Evolutionary conservation across 2,329 filamentous ascomycete genomes (phyloP), one percentile per base, ranked within the genome.

Genomic region (Stagonosporopsis cucurbitacearum): DNA sequence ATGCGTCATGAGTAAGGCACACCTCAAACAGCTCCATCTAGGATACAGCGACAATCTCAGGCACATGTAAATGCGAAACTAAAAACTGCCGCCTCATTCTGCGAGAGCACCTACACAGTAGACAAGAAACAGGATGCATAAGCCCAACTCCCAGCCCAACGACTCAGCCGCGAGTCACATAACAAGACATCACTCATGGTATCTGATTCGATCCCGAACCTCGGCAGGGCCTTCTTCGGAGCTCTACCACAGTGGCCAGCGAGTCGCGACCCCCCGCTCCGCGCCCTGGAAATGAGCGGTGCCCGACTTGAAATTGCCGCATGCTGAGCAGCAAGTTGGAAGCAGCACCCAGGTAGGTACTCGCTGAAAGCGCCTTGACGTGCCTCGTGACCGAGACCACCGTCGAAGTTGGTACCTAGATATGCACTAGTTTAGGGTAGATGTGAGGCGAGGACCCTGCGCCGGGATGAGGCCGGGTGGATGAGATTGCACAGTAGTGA

Each of bases 381-480:
- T 20, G 12, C 32, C 6, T 13, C 28, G 46, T 42, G 46, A 33
- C 36, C 32, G 7, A 11, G 32, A n/a, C 36, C 19, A 17, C 12
- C 20, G 3, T n/a, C 13, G 30, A 42, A 28, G 17, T 23, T 23
- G 28, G 25, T 35, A n/a, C n/a, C n/a, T n/a, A 53, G 42, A 53
- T 53, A 35, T 47, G 36, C 32, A 39, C 51, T 54, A 54, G 36
- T 5, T 19, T 54, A 54, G 44, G 37, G 39, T n/a, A 22, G 45
- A 33, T 39, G 30, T 19, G 20, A 17, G 33, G 19, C 32, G 23
- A 26, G 15, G 53, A 47, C 53, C 53, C 46, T 55, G 53, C 47
- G 41, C 20, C 47, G 46, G 46, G 28, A 46, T 6, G 8, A 6
- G 13, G 20, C 23, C 22, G 6, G 17, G 33, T 20, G 25, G 17